phyloP scores from a whole-genome alignment of 2,329 filamentous ascomycete species.

The Penicillium sclerotiorum region DNA sequence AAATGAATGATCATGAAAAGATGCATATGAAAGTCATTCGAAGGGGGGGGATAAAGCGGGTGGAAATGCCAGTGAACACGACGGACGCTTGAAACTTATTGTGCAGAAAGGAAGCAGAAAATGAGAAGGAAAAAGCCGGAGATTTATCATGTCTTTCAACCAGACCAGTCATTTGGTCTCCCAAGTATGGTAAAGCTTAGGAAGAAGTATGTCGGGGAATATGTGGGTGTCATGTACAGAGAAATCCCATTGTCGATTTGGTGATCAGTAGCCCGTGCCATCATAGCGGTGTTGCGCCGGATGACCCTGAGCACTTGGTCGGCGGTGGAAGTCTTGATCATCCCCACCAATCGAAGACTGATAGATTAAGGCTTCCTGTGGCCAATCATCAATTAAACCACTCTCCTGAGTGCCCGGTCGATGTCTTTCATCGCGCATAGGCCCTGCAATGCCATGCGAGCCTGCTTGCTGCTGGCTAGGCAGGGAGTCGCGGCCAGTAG shows the following conservation, averaged over 20 bases:
- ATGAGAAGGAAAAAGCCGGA: too few relatives aligned
- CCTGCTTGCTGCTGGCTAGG: conserved; percentile 34
- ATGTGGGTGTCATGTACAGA: conserved; percentile 12
- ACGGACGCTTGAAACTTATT: too few relatives aligned
- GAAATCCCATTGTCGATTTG: conserved; percentile 12
- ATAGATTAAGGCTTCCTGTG: conserved; percentile 46
- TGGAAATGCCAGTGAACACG: too few relatives aligned
- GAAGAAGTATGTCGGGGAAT: background rate
- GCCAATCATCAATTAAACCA: conserved; percentile 38
- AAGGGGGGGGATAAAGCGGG: too few relatives aligned
- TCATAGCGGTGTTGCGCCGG: conserved; percentile 33
- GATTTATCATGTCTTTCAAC: background rate
- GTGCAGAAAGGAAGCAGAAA: too few relatives aligned
- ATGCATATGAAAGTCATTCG: too few relatives aligned
- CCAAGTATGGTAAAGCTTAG: background rate
- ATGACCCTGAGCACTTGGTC: conserved; percentile 24
- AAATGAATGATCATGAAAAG: too few relatives aligned
- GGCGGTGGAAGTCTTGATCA: conserved; percentile 21
- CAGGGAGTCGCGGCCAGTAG: conserved; percentile 30
- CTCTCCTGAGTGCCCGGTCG: conserved; percentile 28
- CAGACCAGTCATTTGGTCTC: background rate
- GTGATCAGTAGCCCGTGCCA: conserved; percentile 23
- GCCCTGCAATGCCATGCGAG: conserved; percentile 20
- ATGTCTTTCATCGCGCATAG: conserved; percentile 18
- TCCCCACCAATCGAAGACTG: conserved; percentile 32